Base-by-base conservation (phyloP, 179 eudicot genomes). In the Spinacia oleracea region DNA sequence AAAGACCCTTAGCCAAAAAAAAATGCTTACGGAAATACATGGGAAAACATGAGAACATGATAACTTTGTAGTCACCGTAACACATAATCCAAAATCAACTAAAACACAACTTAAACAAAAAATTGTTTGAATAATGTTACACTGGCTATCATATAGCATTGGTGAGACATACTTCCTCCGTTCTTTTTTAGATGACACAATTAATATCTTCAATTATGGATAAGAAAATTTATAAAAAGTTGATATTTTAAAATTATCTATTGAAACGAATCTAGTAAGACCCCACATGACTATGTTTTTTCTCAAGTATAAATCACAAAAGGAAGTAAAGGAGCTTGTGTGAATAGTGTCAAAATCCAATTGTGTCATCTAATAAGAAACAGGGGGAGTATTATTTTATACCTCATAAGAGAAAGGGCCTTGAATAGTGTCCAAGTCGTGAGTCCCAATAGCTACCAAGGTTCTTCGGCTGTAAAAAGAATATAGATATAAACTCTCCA, bases 341-440 rank as follows among this genome's bases (percentile, higher is more conserved):
- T n/a, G n/a, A n/a, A n/a, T n/a, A n/a, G n/a, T n/a, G n/a, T n/a
- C n/a, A n/a, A n/a, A n/a, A n/a, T n/a, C n/a, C n/a, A n/a, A n/a
- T n/a, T n/a, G n/a, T n/a, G n/a, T n/a, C n/a, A n/a, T n/a, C n/a
- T n/a, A n/a, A n/a, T n/a, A n/a, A n/a, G n/a, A n/a, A 45, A 15
- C 12, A 2, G 9, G 23, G 12, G 66, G 38, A 31, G 5, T 5
- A 43, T 40, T 77, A 69, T 50, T 50, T 46, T 70, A 78, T 84
- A 95, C 99, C 99, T 96, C 99, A 72, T 96, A 96, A 25, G 98
- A 89, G 80, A 96, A 96, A 83, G 99, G 99, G 51, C 97, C 97
- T 75, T 93, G 85, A 84, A 96, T 85, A 62, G 94, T 91, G 80
- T 96, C 99, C 89, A 96, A 85, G 82, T 96, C 99, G 86, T 96